These are phyloP conservation scores for Coccomyxa subellipsoidea DNA, from an alignment of 163 green algal genomes.

Conservation along the genomic window DNA sequence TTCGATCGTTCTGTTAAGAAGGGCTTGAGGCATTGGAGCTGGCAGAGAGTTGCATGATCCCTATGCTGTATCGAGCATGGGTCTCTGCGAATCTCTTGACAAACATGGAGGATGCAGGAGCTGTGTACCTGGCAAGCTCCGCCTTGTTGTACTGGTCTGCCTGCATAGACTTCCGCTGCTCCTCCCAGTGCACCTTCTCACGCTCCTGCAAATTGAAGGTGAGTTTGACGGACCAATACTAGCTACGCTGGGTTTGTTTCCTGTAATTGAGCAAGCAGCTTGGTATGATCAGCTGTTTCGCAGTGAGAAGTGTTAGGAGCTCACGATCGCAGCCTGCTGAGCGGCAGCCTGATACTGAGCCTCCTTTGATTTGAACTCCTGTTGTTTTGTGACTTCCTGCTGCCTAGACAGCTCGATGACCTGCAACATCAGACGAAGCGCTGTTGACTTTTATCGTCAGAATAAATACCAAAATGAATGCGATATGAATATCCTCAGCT, in stretches of 20 bases:
- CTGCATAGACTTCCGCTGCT: slow-evolving; percentile 84
- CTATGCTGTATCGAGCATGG: no score
- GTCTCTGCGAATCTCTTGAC: no score
- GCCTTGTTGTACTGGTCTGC: slow-evolving; percentile 88
- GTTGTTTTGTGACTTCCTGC: slow-evolving; percentile 91
- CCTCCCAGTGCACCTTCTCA: slow-evolving; percentile 88
- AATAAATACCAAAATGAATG: no score
- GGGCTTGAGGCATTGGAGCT: no score
- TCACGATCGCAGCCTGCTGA: slow-evolving; percentile 34
- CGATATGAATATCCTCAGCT: no score
- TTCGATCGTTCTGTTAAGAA: no score
- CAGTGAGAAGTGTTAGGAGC: background rate
- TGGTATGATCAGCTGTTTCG: background rate
- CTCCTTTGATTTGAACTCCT: slow-evolving; percentile 80
- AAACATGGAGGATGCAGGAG: no score
- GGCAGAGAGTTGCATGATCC: no score
- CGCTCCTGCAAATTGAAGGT: slow-evolving; percentile 63
- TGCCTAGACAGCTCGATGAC: slow-evolving; percentile 87
- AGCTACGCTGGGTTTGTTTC: no score
- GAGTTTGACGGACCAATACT: no score
- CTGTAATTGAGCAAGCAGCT: no score
- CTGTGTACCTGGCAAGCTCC: slow-evolving; percentile 73
- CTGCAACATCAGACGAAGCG: slow-evolving; percentile 55
- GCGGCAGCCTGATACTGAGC: slow-evolving; percentile 56
- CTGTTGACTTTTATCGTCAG: no score